Conservation (phyloP, 2,329 filamentous ascomycete species). For the Fusarium globosum region DNA sequence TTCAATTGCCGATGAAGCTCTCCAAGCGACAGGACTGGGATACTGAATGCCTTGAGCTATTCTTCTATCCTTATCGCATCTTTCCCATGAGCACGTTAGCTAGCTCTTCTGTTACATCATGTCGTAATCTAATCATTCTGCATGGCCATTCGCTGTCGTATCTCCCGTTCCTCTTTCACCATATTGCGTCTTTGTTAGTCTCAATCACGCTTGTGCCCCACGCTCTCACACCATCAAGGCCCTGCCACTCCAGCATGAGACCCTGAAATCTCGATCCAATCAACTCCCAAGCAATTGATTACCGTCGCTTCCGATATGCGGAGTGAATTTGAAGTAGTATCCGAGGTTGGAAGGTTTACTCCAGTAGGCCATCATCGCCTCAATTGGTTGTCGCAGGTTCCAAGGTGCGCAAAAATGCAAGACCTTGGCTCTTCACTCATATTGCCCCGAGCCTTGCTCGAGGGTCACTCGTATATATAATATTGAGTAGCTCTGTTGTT, state of each 20-base stretch:
- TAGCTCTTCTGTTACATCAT: slow-evolving; percentile 33
- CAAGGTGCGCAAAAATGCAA: background rate
- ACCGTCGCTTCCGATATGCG: background rate
- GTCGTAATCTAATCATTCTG: background rate
- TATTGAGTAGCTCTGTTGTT: background rate
- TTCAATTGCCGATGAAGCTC: background rate
- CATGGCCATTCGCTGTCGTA: slow-evolving; percentile 9
- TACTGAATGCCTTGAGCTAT: background rate
- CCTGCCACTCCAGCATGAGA: slow-evolving; percentile 5
- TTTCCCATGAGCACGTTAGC: slow-evolving; percentile 30
- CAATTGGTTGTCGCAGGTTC: background rate
- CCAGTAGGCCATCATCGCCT: background rate
- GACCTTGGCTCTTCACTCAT: too few species aligned
- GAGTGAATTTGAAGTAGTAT: background rate
- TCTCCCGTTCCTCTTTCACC: slow-evolving; percentile 18
- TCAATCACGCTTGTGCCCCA: slow-evolving; percentile 40
- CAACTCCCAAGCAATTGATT: background rate
- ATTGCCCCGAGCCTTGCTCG: accelerated
- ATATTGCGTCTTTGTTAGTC: slow-evolving; percentile 18
- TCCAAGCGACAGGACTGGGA: background rate
- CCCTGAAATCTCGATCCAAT: background rate
- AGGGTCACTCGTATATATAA: background rate
- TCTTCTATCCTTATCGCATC: slow-evolving; percentile 17
- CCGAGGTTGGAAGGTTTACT: background rate
- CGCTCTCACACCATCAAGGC: slow-evolving; percentile 41